phyloP scores from a whole-genome alignment of 345 rosid species.

The Carallia brachiata region DNA sequence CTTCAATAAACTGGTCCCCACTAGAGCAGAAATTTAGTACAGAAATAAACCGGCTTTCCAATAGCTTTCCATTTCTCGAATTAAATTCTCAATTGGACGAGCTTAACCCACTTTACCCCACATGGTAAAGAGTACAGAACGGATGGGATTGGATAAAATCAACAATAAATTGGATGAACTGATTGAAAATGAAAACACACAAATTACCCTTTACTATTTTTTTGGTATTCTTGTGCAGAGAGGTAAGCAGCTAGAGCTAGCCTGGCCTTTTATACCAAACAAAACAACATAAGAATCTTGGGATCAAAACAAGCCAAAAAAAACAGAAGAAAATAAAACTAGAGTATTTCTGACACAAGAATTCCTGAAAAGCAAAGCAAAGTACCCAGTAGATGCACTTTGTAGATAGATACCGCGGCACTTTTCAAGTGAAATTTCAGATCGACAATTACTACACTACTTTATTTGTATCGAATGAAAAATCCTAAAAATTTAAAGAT shows the following conservation, averaged over 20 bases:
- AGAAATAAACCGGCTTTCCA: background rate
- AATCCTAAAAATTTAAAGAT: background rate
- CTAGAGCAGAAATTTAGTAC: background rate
- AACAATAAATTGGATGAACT: background rate
- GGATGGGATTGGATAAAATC: background rate
- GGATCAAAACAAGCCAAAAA: constrained; percentile 8
- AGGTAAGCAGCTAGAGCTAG: background rate
- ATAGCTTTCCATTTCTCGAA: background rate
- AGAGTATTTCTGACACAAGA: constrained; percentile 13
- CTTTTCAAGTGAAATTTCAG: constrained; percentile 5
- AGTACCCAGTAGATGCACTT: background rate
- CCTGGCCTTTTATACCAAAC: background rate
- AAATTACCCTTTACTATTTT: too few relatives aligned
- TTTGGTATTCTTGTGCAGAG: background rate
- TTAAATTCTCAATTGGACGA: background rate
- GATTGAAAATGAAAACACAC: background rate
- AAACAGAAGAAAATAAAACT: background rate
- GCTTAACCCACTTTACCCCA: background rate
- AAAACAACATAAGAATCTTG: constrained; percentile 11
- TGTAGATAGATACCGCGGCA: background rate
- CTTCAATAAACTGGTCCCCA: constrained; percentile 1
- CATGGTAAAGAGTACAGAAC: background rate
- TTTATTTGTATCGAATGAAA: too few relatives aligned
- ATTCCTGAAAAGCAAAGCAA: constrained; percentile 13
- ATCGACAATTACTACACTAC: constrained; percentile 1